Conservation (phyloP, 306 rosid genomes). For the Leucaena leucocephala region DNA sequence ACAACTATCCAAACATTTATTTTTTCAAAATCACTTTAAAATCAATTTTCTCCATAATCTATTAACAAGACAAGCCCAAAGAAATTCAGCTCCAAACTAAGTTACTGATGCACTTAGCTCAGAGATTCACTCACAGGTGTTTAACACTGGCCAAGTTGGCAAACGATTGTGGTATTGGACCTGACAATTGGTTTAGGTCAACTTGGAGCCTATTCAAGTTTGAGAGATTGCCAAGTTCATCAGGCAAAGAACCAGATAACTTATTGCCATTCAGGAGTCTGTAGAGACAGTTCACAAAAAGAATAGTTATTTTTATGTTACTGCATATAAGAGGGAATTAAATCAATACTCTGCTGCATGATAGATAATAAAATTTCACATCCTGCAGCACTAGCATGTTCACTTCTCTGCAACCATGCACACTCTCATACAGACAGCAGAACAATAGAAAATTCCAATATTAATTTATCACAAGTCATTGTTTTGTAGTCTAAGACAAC, state of each 20-base stretch:
- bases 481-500: constrained; percentile 8
- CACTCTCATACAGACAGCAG: constrained; percentile 8
- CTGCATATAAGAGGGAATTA: not conserved
- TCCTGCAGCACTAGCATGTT: not conserved
- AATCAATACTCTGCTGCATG: not conserved
- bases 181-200: constrained; percentile 57
- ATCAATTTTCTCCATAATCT: too few species aligned
- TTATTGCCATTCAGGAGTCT: constrained; percentile 67
- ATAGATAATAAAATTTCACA: constrained; percentile 10
- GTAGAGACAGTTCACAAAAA: constrained; percentile 31
- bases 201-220: constrained; percentile 54
- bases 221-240: constrained; percentile 64
- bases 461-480: constrained; percentile 8
- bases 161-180: constrained; percentile 58
- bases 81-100: constrained; percentile 34
- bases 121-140: constrained; percentile 58
- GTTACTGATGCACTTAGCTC: constrained; percentile 31
- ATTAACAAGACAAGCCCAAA: not conserved
- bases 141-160: constrained; percentile 48
- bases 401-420: not conserved
- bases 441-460: constrained; percentile 14
- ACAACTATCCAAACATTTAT: too few species aligned
- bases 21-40: too few species aligned
- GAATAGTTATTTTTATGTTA: constrained; percentile 4
- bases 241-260: constrained; percentile 59